Evolutionary conservation across 2,329 filamentous ascomycete genomes (phyloP).

Genomic region (Macroventuria anomochaeta): DNA sequence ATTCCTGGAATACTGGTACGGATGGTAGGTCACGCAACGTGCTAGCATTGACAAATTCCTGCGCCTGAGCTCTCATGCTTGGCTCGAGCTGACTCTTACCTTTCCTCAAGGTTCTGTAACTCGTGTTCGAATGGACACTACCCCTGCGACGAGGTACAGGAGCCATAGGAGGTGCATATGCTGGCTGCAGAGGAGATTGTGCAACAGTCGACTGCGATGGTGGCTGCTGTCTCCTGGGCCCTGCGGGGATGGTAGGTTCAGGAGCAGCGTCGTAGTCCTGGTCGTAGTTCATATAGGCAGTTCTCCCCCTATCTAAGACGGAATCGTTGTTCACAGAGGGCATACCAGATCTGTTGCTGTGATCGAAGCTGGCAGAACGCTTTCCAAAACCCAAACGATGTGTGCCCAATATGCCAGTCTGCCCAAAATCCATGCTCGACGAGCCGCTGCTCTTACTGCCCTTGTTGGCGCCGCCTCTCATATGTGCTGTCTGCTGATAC

Average conservation of each 20-base stretch:
- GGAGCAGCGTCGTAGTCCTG: slow-evolving; percentile 81
- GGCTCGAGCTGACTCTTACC: slow-evolving; percentile 52
- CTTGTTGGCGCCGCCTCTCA: slow-evolving; percentile 59
- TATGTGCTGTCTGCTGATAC: slow-evolving; percentile 39
- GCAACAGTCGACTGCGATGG: slow-evolving; percentile 49
- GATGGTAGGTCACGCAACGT: slow-evolving; percentile 52
- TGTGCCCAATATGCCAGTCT: slow-evolving; percentile 63
- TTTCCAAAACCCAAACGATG: slow-evolving; percentile 63
- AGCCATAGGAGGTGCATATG: slow-evolving; percentile 49
- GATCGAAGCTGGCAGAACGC: slow-evolving; percentile 78
- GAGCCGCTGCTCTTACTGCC: slow-evolving; percentile 73
- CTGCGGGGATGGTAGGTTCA: slow-evolving; percentile 81
- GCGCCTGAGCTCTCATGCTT: slow-evolving; percentile 54
- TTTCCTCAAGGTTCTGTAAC: slow-evolving; percentile 51
- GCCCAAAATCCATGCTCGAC: slow-evolving; percentile 70
- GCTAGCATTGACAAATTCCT: slow-evolving; percentile 57
- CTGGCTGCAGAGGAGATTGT: slow-evolving; percentile 49
- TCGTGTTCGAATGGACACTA: slow-evolving; percentile 65
- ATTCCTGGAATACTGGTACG: slow-evolving; percentile 55
- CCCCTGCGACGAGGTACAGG: slow-evolving; percentile 60
- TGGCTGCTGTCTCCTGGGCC: slow-evolving; percentile 67
- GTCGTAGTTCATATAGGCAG: slow-evolving; percentile 55
- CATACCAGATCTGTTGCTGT: slow-evolving; percentile 41
- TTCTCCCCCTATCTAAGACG: slow-evolving; percentile 53
- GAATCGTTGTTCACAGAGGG: slow-evolving; percentile 50